phyloP scores from a whole-genome alignment of 306 rosid genomes.

The Vachellia collinsii region DNA sequence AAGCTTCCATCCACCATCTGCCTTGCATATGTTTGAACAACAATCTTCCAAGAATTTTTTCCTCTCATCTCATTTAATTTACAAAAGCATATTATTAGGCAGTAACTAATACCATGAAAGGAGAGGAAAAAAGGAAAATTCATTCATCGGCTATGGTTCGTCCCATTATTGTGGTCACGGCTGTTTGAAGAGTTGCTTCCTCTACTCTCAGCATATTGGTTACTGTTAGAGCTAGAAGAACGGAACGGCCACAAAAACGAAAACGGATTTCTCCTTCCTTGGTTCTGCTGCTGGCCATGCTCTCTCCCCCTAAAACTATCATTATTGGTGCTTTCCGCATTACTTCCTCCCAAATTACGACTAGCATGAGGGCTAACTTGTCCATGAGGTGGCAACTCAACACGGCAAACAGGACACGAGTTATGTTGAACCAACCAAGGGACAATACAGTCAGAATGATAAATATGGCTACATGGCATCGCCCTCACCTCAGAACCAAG shows the following conservation, averaged over 20 bases:
- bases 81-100: slow-evolving; percentile 10
- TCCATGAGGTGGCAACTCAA: slow-evolving; percentile 61
- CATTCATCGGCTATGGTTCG: slow-evolving; percentile 29
- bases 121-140: slow-evolving; percentile 17
- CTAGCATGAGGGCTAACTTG: slow-evolving; percentile 13
- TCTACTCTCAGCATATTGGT: too few species aligned
- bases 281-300: slow-evolving; percentile 29
- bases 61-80: slow-evolving; percentile 6
- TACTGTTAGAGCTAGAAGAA: too few species aligned
- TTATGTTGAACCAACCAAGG: slow-evolving; percentile 78
- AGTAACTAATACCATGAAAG: background rate
- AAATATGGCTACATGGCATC: slow-evolving; percentile 79
- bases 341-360: slow-evolving; percentile 38
- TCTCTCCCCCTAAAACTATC: slow-evolving; percentile 27
- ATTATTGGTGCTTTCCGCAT: slow-evolving; percentile 14
- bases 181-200: too few species aligned
- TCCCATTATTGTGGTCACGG: background rate
- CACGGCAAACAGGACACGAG: slow-evolving; percentile 78
- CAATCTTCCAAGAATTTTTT: background rate
- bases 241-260: slow-evolving; percentile 53
- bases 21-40: background rate
- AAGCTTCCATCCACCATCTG: background rate
- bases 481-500: slow-evolving; percentile 59
- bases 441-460: slow-evolving; percentile 73
- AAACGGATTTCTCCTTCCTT: slow-evolving; percentile 44